phyloP scores from a whole-genome alignment of 2,329 filamentous ascomycete species.

The Tolypocladium guangdongense region DNA sequence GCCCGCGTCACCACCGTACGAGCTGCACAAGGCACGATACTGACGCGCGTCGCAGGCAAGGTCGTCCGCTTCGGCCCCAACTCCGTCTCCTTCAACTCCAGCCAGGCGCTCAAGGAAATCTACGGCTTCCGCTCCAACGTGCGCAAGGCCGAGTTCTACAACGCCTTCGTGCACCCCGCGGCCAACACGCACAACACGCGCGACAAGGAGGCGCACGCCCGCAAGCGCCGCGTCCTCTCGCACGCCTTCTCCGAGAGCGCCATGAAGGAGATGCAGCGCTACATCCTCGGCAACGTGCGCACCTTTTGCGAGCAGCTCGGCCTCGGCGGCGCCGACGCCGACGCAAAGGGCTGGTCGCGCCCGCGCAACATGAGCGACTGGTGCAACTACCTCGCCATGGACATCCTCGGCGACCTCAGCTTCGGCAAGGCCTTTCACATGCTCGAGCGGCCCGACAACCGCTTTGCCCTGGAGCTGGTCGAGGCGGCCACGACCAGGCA shows the following conservation, averaged over 20 bases:
- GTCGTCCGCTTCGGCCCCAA: slow-evolving; percentile 72
- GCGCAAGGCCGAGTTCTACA: slow-evolving; percentile 61
- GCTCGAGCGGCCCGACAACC: slow-evolving; percentile 47
- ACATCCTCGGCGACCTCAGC: slow-evolving; percentile 49
- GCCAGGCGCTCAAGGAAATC: slow-evolving; percentile 54
- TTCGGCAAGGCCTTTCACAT: slow-evolving; percentile 53
- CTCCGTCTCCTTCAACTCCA: slow-evolving; percentile 65
- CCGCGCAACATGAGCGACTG: slow-evolving; percentile 52
- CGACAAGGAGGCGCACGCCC: slow-evolving; percentile 56
- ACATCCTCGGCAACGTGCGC: slow-evolving; percentile 55
- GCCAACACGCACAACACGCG: slow-evolving; percentile 65
- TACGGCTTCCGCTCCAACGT: slow-evolving; percentile 55
- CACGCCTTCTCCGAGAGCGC: slow-evolving; percentile 60
- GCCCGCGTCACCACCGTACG: too few relatives aligned
- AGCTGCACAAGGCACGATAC: not conserved
- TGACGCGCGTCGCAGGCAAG: slow-evolving; percentile 29
- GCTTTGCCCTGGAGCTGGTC: slow-evolving; percentile 56
- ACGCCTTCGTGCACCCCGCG: slow-evolving; percentile 59
- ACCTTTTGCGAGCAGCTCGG: slow-evolving; percentile 52
- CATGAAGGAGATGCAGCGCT: slow-evolving; percentile 56
- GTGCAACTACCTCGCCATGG: slow-evolving; percentile 53
- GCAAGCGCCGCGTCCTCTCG: slow-evolving; percentile 60
- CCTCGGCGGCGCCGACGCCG: slow-evolving; percentile 24
- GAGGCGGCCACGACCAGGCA: slow-evolving; percentile 58
- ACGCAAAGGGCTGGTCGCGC: slow-evolving; percentile 44